These are phyloP conservation scores for Colletotrichum viniferum DNA, from an alignment of 2,329 filamentous ascomycete species.

Conservation along the genomic window DNA sequence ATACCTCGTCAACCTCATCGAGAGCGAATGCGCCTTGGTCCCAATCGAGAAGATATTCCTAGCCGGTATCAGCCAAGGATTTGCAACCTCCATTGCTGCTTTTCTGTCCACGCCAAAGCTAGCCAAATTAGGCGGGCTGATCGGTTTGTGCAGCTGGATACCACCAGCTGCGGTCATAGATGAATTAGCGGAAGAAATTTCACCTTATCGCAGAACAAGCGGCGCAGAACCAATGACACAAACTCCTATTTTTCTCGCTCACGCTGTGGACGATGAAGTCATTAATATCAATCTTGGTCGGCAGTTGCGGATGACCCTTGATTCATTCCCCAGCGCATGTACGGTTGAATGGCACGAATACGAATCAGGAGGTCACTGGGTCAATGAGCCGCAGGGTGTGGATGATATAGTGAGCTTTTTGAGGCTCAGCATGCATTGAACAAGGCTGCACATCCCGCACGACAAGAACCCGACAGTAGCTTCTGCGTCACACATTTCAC, in stretches of 20 bases:
- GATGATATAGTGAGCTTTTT: constrained; percentile 23
- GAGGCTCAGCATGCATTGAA: neutral
- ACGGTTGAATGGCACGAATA: constrained; percentile 33
- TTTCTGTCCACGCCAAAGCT: constrained; percentile 5
- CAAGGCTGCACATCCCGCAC: too few relatives aligned
- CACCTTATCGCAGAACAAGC: neutral
- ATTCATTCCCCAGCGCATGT: neutral
- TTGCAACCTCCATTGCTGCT: constrained; percentile 26
- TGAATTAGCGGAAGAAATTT: neutral
- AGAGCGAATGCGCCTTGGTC: constrained; percentile 26
- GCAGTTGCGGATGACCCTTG: constrained; percentile 25
- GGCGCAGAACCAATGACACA: too few relatives aligned
- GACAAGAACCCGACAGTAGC: too few relatives aligned
- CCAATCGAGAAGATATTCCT: constrained; percentile 30
- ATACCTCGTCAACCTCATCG: constrained; percentile 21
- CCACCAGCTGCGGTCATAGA: neutral
- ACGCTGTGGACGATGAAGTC: constrained; percentile 31
- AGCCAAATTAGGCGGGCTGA: constrained; percentile 27
- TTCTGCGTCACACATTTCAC: too few relatives aligned
- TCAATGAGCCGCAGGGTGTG: constrained; percentile 30
- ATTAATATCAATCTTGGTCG: constrained; percentile 30
- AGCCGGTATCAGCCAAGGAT: constrained; percentile 36
- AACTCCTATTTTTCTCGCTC: constrained; percentile 29
- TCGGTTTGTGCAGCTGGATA: constrained; percentile 32
- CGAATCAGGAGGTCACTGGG: constrained; percentile 29